Evolutionary conservation across 768 basidiomycete genomes (phyloP).

Genomic region (Hypholoma fasciculare): DNA sequence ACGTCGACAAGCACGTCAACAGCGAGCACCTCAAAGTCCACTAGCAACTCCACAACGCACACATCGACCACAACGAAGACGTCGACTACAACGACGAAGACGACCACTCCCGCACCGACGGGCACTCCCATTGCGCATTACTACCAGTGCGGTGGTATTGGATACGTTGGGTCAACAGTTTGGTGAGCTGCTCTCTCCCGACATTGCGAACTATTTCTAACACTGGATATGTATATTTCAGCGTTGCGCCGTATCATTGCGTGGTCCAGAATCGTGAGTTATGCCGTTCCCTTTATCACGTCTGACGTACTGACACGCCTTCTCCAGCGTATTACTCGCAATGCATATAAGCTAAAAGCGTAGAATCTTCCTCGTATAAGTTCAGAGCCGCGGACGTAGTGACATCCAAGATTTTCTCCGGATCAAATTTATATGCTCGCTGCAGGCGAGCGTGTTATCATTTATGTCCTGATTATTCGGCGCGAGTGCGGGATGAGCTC

Average conservation of each 20-base stretch:
- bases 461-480: too few relatives aligned
- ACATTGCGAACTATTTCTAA: too few relatives aligned
- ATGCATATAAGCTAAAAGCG: neutral
- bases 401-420: too few relatives aligned
- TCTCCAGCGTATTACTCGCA: slow-evolving; percentile 11
- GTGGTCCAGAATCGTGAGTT: slow-evolving; percentile 12
- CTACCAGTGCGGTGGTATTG: slow-evolving; percentile 12
- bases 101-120: neutral
- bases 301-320: neutral
- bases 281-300: too few relatives aligned
- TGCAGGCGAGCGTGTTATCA: too few relatives aligned
- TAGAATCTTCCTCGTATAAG: neutral
- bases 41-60: neutral
- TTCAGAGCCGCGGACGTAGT: neutral
- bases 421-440: too few relatives aligned
- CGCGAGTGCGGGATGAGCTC: too few relatives aligned
- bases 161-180: slow-evolving; percentile 4
- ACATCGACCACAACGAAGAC: neutral
- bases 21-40: neutral
- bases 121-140: slow-evolving; percentile 8
- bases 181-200: neutral
- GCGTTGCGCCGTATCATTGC: slow-evolving; percentile 7
- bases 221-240: neutral
- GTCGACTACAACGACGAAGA: neutral
- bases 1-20: neutral